Evolutionary conservation across 192 early-diverging fungal species (phyloP).

Genomic region (Podila horticola): DNA sequence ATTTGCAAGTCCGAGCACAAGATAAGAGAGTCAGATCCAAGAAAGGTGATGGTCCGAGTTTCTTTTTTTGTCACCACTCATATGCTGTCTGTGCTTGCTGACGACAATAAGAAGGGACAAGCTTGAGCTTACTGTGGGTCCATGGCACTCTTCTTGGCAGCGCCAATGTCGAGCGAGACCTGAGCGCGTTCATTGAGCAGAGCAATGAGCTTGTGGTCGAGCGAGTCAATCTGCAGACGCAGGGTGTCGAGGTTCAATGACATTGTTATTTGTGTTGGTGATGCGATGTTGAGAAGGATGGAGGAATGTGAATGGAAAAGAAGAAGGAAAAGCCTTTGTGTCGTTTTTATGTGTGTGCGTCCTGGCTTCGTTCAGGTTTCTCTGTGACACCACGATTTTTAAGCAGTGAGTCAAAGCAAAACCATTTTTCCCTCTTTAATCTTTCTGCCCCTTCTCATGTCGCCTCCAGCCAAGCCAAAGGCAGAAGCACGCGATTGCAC

Average conservation of each 20-base stretch:
- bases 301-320: neutral
- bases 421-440: too few relatives aligned
- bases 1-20: neutral
- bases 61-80: slow-evolving; percentile 2
- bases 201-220: neutral
- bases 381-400: too few relatives aligned
- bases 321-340: neutral
- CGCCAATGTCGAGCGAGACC: slow-evolving; percentile 82
- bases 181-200: slow-evolving; percentile 71
- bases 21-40: neutral
- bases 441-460: too few relatives aligned
- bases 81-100: neutral
- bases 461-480: too few relatives aligned
- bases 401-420: too few relatives aligned
- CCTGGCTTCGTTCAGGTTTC: neutral
- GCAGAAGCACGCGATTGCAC: too few relatives aligned
- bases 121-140: slow-evolving; percentile 13
- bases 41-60: neutral
- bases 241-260: slow-evolving; percentile 63
- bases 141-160: slow-evolving; percentile 64
- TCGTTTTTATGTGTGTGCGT: neutral
- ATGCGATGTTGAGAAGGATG: neutral
- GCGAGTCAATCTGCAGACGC: slow-evolving; percentile 51
- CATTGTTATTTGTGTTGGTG: neutral
- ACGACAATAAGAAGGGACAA: neutral